Conservation (phyloP, 805 yeast genomes). For the Phaffomyces thermotolerans region DNA sequence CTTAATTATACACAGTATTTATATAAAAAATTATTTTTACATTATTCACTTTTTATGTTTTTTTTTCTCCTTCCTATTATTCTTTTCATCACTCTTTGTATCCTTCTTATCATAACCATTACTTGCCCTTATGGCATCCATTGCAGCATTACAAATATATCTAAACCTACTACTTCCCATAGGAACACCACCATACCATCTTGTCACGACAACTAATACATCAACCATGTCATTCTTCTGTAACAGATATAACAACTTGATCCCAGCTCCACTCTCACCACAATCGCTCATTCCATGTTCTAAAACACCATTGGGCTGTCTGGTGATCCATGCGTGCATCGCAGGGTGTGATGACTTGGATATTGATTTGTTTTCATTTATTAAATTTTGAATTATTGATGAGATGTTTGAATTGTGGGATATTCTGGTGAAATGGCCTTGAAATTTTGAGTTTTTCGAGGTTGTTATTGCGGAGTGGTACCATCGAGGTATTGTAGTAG, state of each 20-base stretch:
- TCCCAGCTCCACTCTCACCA: conserved; percentile 75
- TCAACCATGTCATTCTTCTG: conserved; percentile 43
- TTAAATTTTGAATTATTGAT: conserved; percentile 12
- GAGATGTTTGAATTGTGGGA: neutral
- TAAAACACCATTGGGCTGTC: conserved; percentile 20
- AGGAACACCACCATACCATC: conserved; percentile 82
- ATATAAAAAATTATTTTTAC: neutral
- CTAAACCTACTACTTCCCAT: conserved; percentile 67
- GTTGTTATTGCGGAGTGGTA: too few species aligned
- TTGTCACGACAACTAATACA: conserved; percentile 57
- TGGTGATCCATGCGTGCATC: conserved; percentile 67
- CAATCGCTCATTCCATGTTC: conserved; percentile 61
- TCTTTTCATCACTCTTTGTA: neutral
- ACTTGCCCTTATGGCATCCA: conserved; percentile 31
- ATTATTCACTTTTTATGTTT: too few species aligned
- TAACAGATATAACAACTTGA: conserved; percentile 46
- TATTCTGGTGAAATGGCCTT: conserved; percentile 48
- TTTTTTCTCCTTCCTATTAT: neutral
- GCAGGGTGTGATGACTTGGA: conserved; percentile 61
- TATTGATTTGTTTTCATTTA: conserved; percentile 42
- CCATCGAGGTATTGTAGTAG: too few species aligned
- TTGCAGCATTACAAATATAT: conserved; percentile 51
- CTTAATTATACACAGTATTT: neutral
- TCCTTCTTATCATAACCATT: neutral
- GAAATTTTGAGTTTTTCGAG: conserved; percentile 59